Percentiles rank a stretch among this genome's conserved stretches.
Conservation (phyloP, 164 flowering plant species). For the Echeveria elegans region DNA sequence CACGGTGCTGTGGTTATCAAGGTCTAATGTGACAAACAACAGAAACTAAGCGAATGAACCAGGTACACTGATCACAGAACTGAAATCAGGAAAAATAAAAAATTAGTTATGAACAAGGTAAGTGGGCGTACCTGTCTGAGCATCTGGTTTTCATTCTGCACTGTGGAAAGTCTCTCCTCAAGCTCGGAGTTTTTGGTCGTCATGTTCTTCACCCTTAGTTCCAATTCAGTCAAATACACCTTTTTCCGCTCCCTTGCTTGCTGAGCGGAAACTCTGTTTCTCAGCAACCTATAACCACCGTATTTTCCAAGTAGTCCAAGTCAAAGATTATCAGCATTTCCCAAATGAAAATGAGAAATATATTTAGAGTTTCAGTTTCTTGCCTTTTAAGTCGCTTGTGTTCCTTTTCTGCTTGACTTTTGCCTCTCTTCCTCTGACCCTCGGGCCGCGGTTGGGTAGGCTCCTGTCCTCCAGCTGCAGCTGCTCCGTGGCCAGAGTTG, state of each 20-base stretch:
- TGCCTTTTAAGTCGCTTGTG: constrained; percentile 82
- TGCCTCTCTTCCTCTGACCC: constrained; percentile 64
- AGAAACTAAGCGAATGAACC: background rate
- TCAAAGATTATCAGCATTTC: constrained; percentile 14
- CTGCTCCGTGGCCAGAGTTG: constrained; percentile 34
- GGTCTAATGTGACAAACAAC: too few relatives aligned
- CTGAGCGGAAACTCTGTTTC: constrained; percentile 98
- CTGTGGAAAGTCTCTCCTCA: constrained; percentile 85
- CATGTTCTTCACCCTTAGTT: constrained; percentile 63
- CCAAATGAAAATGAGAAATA: constrained; percentile 9
- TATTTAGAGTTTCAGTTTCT: background rate
- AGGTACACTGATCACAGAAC: background rate
- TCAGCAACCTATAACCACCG: constrained; percentile 57
- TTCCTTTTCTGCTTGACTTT: constrained; percentile 93
- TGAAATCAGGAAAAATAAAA: background rate
- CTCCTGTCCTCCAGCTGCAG: constrained; percentile 33
- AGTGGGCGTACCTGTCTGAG: constrained; percentile 75
- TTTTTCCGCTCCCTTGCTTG: constrained; percentile 99
- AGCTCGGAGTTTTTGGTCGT: constrained; percentile 85
- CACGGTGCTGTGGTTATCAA: background rate
- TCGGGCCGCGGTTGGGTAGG: constrained; percentile 42
- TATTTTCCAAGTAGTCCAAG: constrained; percentile 6
- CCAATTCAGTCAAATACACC: constrained; percentile 82
- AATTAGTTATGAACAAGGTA: background rate
- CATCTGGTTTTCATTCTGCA: constrained; percentile 99